Conservation (phyloP, 352 stramenopile species). For the Stramenopiles sp. region DNA sequence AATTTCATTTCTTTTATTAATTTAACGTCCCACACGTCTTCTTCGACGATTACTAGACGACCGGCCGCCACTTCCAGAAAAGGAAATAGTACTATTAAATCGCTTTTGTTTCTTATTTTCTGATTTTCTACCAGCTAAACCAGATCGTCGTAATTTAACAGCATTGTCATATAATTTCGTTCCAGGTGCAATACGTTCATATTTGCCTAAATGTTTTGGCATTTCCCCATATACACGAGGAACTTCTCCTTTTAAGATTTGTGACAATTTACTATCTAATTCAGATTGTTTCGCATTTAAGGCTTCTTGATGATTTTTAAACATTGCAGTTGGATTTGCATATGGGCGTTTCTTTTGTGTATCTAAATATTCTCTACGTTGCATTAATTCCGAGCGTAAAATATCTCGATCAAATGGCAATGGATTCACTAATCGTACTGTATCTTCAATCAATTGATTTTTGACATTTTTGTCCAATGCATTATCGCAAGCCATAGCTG, state of each 20-base stretch:
- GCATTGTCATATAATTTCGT: slow-evolving; percentile 45
- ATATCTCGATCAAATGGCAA: slow-evolving; percentile 45
- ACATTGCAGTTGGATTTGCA: slow-evolving; percentile 29
- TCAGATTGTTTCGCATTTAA: slow-evolving; percentile 29
- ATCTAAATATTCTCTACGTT: slow-evolving; percentile 35
- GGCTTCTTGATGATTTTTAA: slow-evolving; percentile 31
- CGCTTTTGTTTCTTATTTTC: too few species aligned
- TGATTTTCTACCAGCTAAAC: too few species aligned
- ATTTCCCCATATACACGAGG: slow-evolving; percentile 38
- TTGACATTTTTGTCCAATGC: slow-evolving; percentile 67
- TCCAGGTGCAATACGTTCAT: slow-evolving; percentile 34
- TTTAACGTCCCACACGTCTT: too few species aligned
- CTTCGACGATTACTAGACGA: too few species aligned
- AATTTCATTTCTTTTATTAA: too few species aligned
- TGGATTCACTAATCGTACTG: slow-evolving; percentile 51
- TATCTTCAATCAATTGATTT: slow-evolving; percentile 58
- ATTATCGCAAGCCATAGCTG: slow-evolving; percentile 51
- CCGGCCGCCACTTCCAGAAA: too few species aligned
- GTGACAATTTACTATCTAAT: slow-evolving; percentile 43
- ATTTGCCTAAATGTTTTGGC: slow-evolving; percentile 35
- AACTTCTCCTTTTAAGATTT: slow-evolving; percentile 33
- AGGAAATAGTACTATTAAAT: too few species aligned
- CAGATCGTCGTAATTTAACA: too few species aligned
- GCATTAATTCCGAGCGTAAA: slow-evolving; percentile 38
- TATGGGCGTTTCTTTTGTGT: slow-evolving; percentile 35